Evolutionary conservation across 2,329 filamentous ascomycete species (phyloP), one percentile per base, ranked within the genome.

Genomic region (Sphaerulina vaccinii): DNA sequence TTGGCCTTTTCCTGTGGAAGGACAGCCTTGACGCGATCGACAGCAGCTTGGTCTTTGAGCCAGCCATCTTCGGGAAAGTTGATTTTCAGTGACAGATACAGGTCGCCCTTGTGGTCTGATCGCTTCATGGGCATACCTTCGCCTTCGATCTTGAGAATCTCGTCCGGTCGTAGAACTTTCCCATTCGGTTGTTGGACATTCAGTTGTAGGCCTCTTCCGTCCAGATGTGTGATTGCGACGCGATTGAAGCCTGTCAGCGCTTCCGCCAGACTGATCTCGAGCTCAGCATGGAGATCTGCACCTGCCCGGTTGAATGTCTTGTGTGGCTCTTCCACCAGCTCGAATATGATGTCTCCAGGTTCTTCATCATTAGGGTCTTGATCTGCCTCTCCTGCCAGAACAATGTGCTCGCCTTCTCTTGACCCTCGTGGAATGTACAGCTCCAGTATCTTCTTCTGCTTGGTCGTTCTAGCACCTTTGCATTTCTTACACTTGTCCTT

Each of bases 401-500:
- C 82, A 64, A 99, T 96, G 60, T 84, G 84, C 66, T 99, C 92
- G 59, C 91, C 91, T 69, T 95, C 75, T 55, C 81, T 76, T 41
- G 70, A 87, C 40, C 92, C 92, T 46, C 88, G 84, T 8, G 92
- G 90, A 54, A 99, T 96, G 75, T 97, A 97, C 46, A 99, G 86
- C 74, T 99, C 93, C 55, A 99, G 78, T 3, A 92, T 88, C 76
- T 97, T 99, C 73, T 88, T 93, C 73, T 93, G 88, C 65, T 90
- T 86, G 38, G 84, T 83, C 11, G 89, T 90, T 57, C 89, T 83
- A 71, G 88, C 88, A 66, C 93, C 93, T 75, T 97, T 97, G 83
- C 93, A 99, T 78, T 93, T 96, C 79, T 95, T 96, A 79, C 93
- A 99, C 68, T 90, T 89, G 67, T 99, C 93, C 78, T 97, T 97